Evolutionary conservation across 495 filamentous ascomycete genomes (phyloP).

Genomic region (Bryoglossum gracile): DNA sequence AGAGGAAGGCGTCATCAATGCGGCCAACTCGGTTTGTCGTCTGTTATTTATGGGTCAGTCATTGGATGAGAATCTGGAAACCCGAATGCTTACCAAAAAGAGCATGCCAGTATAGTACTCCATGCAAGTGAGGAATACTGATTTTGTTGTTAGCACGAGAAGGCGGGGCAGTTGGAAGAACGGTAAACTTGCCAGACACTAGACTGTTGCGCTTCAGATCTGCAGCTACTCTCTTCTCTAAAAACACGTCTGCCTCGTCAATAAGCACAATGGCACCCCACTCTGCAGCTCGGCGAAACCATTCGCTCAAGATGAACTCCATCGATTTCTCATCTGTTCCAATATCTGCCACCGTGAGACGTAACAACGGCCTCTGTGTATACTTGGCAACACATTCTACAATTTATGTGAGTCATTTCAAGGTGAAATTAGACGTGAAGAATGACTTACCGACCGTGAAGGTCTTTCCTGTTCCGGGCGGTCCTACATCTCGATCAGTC

Average conservation of each 20-base stretch:
- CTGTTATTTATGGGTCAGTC: no score
- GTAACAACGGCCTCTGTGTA: background rate
- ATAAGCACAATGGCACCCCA: slow-evolving; percentile 50
- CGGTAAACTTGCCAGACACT: no score
- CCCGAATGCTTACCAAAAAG: no score
- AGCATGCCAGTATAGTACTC: slow-evolving; percentile 25
- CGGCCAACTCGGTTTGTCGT: slow-evolving; percentile 26
- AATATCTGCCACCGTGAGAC: background rate
- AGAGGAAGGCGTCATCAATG: slow-evolving; percentile 29
- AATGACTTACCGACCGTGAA: slow-evolving; percentile 44
- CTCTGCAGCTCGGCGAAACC: background rate
- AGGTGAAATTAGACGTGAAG: slow-evolving; percentile 21
- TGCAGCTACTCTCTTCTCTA: slow-evolving; percentile 36
- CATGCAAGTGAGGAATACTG: slow-evolving; percentile 24
- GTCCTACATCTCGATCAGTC: no score
- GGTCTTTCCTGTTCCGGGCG: slow-evolving; percentile 55
- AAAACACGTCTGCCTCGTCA: slow-evolving; percentile 45
- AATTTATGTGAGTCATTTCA: slow-evolving; percentile 27
- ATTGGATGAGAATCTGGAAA: no score
- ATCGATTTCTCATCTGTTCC: background rate
- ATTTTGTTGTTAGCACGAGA: no score
- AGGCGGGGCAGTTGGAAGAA: no score
- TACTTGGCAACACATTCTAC: background rate
- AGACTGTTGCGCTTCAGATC: slow-evolving; percentile 46
- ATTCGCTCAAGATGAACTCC: background rate